Conservation (phyloP, 305 asterid species). For the Solanum chacoense region DNA sequence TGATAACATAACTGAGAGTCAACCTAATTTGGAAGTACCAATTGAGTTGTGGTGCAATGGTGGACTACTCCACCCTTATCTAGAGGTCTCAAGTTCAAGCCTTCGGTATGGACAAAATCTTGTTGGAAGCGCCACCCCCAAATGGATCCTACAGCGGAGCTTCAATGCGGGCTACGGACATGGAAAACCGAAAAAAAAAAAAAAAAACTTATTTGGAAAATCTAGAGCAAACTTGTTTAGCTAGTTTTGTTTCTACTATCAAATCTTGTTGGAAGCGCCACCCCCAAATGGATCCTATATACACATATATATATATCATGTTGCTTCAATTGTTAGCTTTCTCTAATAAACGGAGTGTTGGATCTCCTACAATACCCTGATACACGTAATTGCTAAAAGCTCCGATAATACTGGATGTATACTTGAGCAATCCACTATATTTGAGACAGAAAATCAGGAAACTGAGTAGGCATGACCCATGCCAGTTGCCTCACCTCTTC, state of each 20-base stretch:
- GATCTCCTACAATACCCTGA: background rate
- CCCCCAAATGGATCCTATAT: too few relatives aligned
- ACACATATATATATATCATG: background rate
- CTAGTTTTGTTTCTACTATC: background rate
- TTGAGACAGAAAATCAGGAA: background rate
- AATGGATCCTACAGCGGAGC: background rate
- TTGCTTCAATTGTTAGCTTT: background rate
- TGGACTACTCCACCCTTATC: background rate
- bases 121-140: background rate
- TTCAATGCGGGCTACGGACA: background rate
- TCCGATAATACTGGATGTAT: background rate
- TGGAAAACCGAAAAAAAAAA: background rate
- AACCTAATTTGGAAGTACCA: background rate
- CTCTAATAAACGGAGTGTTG: background rate
- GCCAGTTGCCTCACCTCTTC: constrained; percentile 54
- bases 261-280: too few relatives aligned
- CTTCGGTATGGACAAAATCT: background rate
- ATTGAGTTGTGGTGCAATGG: background rate
- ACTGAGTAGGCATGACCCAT: background rate
- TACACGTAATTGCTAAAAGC: background rate
- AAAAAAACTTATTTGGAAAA: background rate
- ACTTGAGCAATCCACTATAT: background rate
- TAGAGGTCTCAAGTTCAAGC: background rate
- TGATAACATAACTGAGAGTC: background rate
- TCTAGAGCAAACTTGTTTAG: background rate